Percentiles rank a stretch among this genome's conserved stretches.
These are phyloP conservation scores for Astrothelium subdiscretum DNA, from an alignment of 495 filamentous ascomycete genomes.

Conservation along the genomic window DNA sequence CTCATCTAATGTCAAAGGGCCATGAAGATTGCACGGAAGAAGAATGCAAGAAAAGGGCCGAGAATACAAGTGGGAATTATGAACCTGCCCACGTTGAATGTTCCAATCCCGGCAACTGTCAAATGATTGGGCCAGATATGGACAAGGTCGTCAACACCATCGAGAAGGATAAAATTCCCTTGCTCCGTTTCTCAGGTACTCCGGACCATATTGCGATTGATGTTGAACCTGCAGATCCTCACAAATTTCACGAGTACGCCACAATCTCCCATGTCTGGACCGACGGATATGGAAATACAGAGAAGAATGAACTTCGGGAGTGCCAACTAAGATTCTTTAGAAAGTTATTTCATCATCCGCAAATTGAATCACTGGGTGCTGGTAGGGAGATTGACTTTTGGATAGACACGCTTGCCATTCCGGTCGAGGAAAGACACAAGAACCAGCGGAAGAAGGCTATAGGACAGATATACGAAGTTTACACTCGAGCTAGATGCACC, in stretches of 20 bases:
- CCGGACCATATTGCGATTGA: background rate
- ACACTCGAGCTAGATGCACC: slow-evolving; percentile 16
- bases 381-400: slow-evolving; percentile 12
- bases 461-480: slow-evolving; percentile 19
- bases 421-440: slow-evolving; percentile 8
- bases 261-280: background rate
- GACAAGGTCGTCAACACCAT: background rate
- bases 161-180: background rate
- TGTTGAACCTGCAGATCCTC: background rate
- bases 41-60: background rate
- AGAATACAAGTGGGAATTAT: background rate
- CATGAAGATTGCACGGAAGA: background rate
- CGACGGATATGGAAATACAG: background rate
- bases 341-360: background rate
- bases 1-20: background rate
- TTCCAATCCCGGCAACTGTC: background rate
- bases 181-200: background rate
- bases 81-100: background rate
- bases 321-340: background rate
- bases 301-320: background rate
- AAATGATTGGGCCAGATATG: background rate
- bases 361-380: background rate
- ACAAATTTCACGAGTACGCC: background rate
- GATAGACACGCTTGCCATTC: slow-evolving; percentile 30
- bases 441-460: slow-evolving; percentile 16